phyloP scores from a whole-genome alignment of 441 rosid genomes.

The Adansonia grandidieri region DNA sequence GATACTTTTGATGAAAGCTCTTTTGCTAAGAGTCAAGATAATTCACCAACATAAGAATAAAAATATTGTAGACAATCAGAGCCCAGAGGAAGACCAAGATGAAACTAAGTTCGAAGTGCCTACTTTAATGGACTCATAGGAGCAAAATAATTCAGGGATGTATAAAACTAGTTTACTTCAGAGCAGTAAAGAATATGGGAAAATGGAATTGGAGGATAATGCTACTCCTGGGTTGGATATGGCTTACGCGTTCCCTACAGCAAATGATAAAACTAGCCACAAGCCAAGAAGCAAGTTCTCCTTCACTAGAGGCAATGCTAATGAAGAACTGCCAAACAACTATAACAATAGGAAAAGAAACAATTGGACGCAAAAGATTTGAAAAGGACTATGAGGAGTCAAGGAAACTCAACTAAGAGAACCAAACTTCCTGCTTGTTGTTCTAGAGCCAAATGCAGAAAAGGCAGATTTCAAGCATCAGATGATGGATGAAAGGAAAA shows the following conservation, averaged over 20 bases:
- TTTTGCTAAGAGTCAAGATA: constrained; percentile 19
- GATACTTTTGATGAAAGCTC: constrained; percentile 24
- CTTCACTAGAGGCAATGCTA: constrained; percentile 30
- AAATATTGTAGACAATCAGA: constrained; percentile 25
- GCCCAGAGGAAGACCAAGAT: constrained; percentile 34
- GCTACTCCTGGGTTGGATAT: constrained; percentile 26
- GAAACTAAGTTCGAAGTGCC: constrained; percentile 22
- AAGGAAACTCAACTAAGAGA: constrained; percentile 71
- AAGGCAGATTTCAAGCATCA: constrained; percentile 67
- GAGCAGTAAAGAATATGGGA: constrained; percentile 29
- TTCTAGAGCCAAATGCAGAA: constrained; percentile 55
- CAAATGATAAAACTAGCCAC: constrained; percentile 17
- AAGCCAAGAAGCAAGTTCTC: constrained; percentile 22
- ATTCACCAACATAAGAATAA: constrained; percentile 4
- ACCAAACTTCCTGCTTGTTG: constrained; percentile 72
- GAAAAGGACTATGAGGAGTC: constrained; percentile 39
- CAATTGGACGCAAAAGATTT: constrained; percentile 39
- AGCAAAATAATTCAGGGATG: constrained; percentile 29
- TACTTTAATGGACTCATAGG: constrained; percentile 29
- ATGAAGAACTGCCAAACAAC: constrained; percentile 35
- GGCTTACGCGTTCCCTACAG: constrained; percentile 24
- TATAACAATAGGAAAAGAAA: constrained; percentile 46
- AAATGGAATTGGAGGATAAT: constrained; percentile 35
- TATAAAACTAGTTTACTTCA: constrained; percentile 21
- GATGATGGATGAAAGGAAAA: constrained; percentile 58